Evolutionary conservation across 2,329 filamentous ascomycete species (phyloP), one percentile per base, ranked within the genome.

Genomic region (Emergomyces africanus): DNA sequence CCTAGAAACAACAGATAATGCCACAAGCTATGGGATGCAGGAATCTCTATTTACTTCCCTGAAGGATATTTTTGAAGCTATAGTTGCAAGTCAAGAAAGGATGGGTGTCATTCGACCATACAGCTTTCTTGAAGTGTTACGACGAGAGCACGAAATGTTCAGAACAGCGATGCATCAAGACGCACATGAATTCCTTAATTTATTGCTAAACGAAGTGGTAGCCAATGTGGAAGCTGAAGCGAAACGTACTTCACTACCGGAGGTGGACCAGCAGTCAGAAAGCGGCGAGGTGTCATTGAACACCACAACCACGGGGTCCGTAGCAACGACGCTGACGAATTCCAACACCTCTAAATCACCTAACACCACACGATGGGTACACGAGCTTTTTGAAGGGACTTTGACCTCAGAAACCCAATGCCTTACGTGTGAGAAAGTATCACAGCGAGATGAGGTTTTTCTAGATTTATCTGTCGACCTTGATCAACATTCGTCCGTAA

Each of bases 101-200:
- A 94, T 89, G 6, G 94, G 94, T 18, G 90, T 99, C 12, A 81
- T 97, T 48, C 95, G 91, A 68, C 94, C 94, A 1, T 86, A 92
- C 67, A 87, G 91, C 62, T 96, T 99, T 64, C 79, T 99, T 41
- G 92, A 99, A 69, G 91, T 96, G 30, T 84, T 99, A 68, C 89
- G 91, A 69, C 84, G 88, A 63, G 90, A 97, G 67, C 95, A 99
- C 70, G 94, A 99, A 72, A 91, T 96, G 87, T 99, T 99, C 68
- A 85, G 90, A 60, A 92, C 90, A 44, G 89, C 91, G 3, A 96
- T 96, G 89, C 94, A 99, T 72, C 94, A 99, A 71, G 94, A 99
- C 71, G 94, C 94, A 1, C 94, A 99, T 72, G 94, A 99, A 70
- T 99, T 99, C 66, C 83, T 97, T 66, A 95, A 95, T 61, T 78